phyloP scores from a whole-genome alignment of 2,329 filamentous ascomycete species.

The Ceratocystis albifundus region DNA sequence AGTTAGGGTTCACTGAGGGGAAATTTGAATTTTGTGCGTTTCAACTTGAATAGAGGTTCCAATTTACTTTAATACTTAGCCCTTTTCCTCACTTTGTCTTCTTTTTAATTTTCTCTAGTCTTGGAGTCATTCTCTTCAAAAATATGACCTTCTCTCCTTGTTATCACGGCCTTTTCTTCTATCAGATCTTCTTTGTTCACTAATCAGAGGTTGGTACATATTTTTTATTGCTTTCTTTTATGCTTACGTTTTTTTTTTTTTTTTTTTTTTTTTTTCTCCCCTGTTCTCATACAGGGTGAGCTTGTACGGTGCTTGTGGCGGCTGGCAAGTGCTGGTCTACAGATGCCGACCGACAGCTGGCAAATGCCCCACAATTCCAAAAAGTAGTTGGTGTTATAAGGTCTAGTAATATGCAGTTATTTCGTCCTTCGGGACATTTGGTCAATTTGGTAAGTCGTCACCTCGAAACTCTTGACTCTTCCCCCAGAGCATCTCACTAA shows the following conservation, averaged over 20 bases:
- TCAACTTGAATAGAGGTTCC: not conserved
- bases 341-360: too few relatives aligned
- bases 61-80: not conserved
- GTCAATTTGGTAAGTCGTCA: conserved; percentile 23
- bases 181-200: not conserved
- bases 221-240: not conserved
- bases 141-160: not conserved
- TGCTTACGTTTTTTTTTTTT: not conserved
- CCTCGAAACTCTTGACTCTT: not conserved
- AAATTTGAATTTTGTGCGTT: not conserved
- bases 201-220: not conserved
- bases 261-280: not conserved
- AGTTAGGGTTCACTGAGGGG: conserved; percentile 9
- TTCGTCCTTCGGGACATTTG: conserved; percentile 24
- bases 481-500: not conserved
- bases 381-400: conserved; percentile 15
- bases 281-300: not conserved
- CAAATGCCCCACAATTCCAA: not conserved
- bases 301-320: too few relatives aligned
- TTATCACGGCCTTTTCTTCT: not conserved
- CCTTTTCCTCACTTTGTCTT: not conserved
- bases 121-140: not conserved
- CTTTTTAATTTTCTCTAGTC: not conserved
- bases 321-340: not conserved
- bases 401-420: not conserved